Evolutionary conservation across 345 rosid species (phyloP).

Genomic region (Ricinus communis): DNA sequence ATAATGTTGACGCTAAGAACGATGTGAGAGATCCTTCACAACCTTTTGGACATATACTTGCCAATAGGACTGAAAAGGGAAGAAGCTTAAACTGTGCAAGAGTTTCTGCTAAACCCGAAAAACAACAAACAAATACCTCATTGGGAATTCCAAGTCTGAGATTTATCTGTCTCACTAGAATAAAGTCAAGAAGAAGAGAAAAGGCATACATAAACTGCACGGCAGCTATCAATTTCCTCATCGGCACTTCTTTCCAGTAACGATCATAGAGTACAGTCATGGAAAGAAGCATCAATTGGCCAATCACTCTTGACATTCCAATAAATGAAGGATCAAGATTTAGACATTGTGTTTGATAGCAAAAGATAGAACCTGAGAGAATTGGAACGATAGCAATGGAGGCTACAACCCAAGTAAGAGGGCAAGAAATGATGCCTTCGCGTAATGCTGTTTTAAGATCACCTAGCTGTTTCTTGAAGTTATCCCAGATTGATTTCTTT

Average conservation of each 20-base stretch:
- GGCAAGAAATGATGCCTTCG: constrained; percentile 54
- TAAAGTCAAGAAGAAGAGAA: constrained; percentile 71
- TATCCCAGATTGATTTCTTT: constrained; percentile 39
- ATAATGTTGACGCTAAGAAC: constrained; percentile 66
- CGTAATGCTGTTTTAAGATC: constrained; percentile 53
- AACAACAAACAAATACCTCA: constrained; percentile 60
- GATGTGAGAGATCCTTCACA: constrained; percentile 93
- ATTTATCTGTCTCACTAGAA: constrained; percentile 66
- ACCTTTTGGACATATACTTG: constrained; percentile 70
- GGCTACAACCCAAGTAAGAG: constrained; percentile 67
- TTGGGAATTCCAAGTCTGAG: constrained; percentile 63
- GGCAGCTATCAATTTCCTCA: constrained; percentile 59
- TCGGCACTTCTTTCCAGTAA: constrained; percentile 58
- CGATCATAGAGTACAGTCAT: constrained; percentile 58
- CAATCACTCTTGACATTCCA: constrained; percentile 77
- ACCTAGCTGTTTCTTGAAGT: constrained; percentile 45
- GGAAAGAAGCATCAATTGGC: constrained; percentile 70
- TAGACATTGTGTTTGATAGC: constrained; percentile 82
- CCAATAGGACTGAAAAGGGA: constrained; percentile 66
- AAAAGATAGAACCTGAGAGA: constrained; percentile 78
- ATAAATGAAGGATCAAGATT: constrained; percentile 63
- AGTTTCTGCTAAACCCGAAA: constrained; percentile 75
- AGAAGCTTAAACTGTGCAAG: constrained; percentile 81
- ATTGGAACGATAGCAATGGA: constrained; percentile 68
- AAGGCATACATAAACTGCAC: constrained; percentile 61